Base-by-base conservation (phyloP, 108 stramenopile species). In the Nitzschia sp. region DNA sequence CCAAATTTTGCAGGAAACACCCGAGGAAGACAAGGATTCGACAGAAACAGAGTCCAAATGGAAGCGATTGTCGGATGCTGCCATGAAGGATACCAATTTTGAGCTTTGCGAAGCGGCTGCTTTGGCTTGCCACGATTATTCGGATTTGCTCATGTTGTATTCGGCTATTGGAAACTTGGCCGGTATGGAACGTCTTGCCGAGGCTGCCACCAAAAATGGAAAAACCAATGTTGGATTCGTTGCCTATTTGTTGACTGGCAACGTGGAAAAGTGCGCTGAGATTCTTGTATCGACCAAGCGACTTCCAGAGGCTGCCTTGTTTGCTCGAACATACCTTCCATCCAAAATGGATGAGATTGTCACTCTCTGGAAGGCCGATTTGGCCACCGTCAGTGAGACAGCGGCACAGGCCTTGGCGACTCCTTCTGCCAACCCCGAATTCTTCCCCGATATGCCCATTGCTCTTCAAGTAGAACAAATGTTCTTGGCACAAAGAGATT, bases 241-340 rank as follows among this genome's bases (percentile, higher is more conserved):
- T 19, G 85, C 96, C 25, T 82, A 90, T 73, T 81, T 99, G 24
- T 74, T 98, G 43, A 92, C 91, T 15, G 90, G 91, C 34, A 84
- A 93, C 51, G 89, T 97, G 38, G 96, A 97, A 74, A 92, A 89
- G 8, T 97, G 96, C 79, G 82, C 95, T 44, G 83, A 96, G 51
- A 78, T 99, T 42, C 86, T 99, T 25, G 72, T 95, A 22, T 57
- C 81, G 15, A 91, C 94, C 26, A 92, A 93, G 43, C 83, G 99
- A 34, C 67, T 97, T n/a, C 97, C 99, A 0, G 97, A 98, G 74
- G 97, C 99, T 43, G 97, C 98, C 11, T 91, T 99, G 82, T 92
- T 99, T 76, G 96, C 94, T 25, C 91, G 99, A 43, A 97, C 97
- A 8, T 98, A 97, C 75, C 76, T 96, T 39, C 99, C 99, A 12